These are phyloP conservation scores for Centaurea solstitialis DNA, from an alignment of 129 eudicot species.

Conservation along the genomic window DNA sequence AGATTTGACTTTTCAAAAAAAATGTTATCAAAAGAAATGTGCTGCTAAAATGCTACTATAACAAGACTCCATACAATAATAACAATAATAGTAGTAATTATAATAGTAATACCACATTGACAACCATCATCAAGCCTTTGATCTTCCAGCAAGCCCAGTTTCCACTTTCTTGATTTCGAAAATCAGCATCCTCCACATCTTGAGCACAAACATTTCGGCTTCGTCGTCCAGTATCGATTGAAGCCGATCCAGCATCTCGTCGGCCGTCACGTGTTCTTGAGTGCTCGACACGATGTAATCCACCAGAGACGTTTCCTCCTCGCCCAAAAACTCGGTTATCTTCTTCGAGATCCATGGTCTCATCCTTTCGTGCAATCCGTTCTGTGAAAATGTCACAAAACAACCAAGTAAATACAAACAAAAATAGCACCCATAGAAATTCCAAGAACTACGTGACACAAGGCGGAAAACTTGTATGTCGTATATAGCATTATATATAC, in stretches of 20 bases:
- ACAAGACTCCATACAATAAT: neutral
- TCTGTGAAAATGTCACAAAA: slow-evolving; percentile 37
- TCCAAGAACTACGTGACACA: too few relatives aligned
- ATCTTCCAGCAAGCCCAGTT: slow-evolving; percentile 69
- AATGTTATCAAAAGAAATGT: slow-evolving; percentile 19
- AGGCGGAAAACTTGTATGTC: too few relatives aligned
- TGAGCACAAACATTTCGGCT: slow-evolving; percentile 96
- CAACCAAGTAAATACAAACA: neutral
- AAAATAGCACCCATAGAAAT: too few relatives aligned
- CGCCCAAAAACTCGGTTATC: slow-evolving; percentile 87
- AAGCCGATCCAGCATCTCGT: slow-evolving; percentile 80
- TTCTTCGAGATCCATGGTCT: slow-evolving; percentile 98
- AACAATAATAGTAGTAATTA: neutral
- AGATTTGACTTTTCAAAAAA: slow-evolving; percentile 8
- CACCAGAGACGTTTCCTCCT: slow-evolving; percentile 82
- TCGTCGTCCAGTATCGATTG: slow-evolving; percentile 78
- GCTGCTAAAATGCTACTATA: slow-evolving; percentile 8
- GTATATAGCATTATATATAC: too few relatives aligned
- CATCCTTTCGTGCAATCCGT: slow-evolving; percentile 85
- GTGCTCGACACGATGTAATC: slow-evolving; percentile 91
- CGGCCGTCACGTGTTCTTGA: slow-evolving; percentile 80
- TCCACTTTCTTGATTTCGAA: slow-evolving; percentile 88
- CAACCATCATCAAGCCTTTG: slow-evolving; percentile 37
- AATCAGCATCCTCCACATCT: slow-evolving; percentile 99
- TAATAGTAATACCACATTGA: neutral